Evolutionary conservation across 2,329 filamentous ascomycete genomes (phyloP), one percentile per base, ranked within the genome.

Genomic region (Claviceps humidiphila): DNA sequence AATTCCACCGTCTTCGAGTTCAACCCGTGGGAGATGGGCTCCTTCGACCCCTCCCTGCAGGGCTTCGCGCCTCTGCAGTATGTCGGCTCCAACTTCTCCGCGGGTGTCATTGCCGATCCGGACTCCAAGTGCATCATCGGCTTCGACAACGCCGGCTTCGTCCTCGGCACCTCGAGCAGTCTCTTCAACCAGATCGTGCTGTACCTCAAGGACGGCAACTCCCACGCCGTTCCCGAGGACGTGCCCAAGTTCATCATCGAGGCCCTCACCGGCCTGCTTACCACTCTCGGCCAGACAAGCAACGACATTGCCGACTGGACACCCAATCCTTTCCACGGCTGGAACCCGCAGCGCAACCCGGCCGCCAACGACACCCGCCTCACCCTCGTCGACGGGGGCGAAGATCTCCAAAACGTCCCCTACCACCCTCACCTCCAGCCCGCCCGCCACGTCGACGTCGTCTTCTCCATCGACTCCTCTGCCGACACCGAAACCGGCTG

Each of bases 81-180:
- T 61, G 71, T 84, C 26, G 82, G 79, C 30, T 80, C 80, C 48
- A 71, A 74, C 54, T 76, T 85, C 55, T 67, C 67, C 56, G 68
- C 70, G 49, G 82, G 82, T 56, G 69, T 54, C 51, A 53, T 73
- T 0, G 59, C 66, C 13, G 52, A 71, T 34, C 74, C 74, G 61
- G 72, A 74, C 56, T 64, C 57, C 41, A 20, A 24, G 2, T 73
- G 79, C 56, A 67, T 74, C 30, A 63, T 63, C 24, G 88, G 88
- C 1, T 90, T 89, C 58, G 88, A 94, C 66, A 89, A 87, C 59
- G 79, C 80, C 6, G 86, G 86, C 1, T 94, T 81, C 60, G 73
- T 93, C 37, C 87, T 91, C 80, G 87, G 87, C 54, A 93, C 88
- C 0, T 89, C 84, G 11, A 88, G 84, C 16, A 83, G 84, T 8